These are phyloP conservation scores for Moesziomyces sp. DNA, from an alignment of 1,284 basidiomycete species.

Conservation along the genomic window DNA sequence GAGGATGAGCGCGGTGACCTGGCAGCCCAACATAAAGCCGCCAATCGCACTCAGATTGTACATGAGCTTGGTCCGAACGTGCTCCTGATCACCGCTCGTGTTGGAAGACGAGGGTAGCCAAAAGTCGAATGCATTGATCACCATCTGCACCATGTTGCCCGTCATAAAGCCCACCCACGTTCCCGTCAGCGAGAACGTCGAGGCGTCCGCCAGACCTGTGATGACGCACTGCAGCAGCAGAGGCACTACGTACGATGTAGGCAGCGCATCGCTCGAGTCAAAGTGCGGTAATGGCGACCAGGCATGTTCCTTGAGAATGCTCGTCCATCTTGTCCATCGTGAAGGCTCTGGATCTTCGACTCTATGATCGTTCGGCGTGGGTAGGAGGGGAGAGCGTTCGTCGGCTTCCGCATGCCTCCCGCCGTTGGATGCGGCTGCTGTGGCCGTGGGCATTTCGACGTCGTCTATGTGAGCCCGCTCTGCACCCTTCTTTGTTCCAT, in stretches of 20 bases:
- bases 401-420: background rate
- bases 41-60: conserved; percentile 20
- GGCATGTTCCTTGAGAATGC: conserved; percentile 16
- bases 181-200: conserved; percentile 26
- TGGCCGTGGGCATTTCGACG: conserved; percentile 7
- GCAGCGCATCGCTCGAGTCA: conserved; percentile 10
- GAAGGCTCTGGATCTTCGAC: background rate
- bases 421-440: background rate
- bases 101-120: conserved; percentile 29
- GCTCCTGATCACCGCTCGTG: background rate
- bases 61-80: conserved; percentile 12
- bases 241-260: conserved; percentile 21
- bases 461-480: background rate
- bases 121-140: conserved; percentile 36
- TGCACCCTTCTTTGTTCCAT: background rate
- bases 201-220: conserved; percentile 38
- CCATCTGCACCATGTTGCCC: conserved; percentile 44
- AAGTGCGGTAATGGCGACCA: conserved; percentile 17
- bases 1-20: conserved; percentile 27
- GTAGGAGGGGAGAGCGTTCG: conserved; percentile 15
- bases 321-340: background rate
- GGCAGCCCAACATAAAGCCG: conserved; percentile 35
- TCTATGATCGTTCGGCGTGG: background rate
- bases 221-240: conserved; percentile 44
- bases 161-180: conserved; percentile 53